Conservation (phyloP, 768 basidiomycete species). For the Macrolepiota dolichaula region DNA sequence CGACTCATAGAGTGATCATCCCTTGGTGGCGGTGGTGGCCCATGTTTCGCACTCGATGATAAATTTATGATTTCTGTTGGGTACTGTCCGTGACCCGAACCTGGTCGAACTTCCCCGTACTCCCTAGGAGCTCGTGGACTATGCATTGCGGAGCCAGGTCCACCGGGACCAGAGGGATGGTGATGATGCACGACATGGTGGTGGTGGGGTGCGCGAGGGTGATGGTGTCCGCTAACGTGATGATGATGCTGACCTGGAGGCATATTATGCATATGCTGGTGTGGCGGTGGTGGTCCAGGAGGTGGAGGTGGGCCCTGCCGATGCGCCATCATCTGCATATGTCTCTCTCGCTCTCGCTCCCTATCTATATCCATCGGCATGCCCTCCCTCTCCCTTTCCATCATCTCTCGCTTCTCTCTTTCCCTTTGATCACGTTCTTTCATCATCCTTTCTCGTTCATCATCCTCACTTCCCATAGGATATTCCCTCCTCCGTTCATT, state of each 20-base stretch:
- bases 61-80: conserved; percentile 53
- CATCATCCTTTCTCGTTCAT: conserved; percentile 33
- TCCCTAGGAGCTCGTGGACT: conserved; percentile 23
- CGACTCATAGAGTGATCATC: conserved; percentile 25
- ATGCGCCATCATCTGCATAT: conserved; percentile 21
- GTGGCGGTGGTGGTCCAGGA: conserved; percentile 19
- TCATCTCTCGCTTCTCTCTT: conserved; percentile 26
- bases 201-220: conserved; percentile 44
- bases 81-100: conserved; percentile 33
- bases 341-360: conserved; percentile 12
- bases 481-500: conserved; percentile 25
- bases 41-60: conserved; percentile 32
- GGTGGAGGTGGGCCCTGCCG: conserved; percentile 25
- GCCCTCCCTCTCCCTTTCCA: conserved; percentile 22
- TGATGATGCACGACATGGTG: conserved; percentile 48
- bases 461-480: conserved; percentile 30
- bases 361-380: conserved; percentile 15
- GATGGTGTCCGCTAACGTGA: conserved; percentile 36
- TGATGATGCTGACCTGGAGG: conserved; percentile 28
- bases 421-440: conserved; percentile 23
- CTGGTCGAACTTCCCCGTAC: conserved; percentile 30
- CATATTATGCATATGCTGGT: conserved; percentile 25
- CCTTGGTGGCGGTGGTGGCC: conserved; percentile 31
- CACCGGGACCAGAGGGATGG: conserved; percentile 19
- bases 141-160: conserved; percentile 12